Base-by-base conservation (phyloP, 108 stramenopile species). In the Skeletonema costatum region DNA sequence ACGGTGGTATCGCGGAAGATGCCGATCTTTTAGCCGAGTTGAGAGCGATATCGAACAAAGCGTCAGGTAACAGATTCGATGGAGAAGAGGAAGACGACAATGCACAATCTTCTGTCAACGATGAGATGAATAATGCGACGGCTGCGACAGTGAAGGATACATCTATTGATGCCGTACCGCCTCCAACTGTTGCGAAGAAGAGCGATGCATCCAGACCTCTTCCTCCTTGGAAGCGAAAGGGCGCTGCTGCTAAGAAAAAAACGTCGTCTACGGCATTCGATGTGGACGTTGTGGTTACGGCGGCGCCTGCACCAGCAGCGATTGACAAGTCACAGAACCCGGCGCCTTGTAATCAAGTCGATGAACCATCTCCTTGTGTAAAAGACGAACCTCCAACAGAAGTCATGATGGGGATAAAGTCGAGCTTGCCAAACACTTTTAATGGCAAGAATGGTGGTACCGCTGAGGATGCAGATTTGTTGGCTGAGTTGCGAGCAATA, bases 1-100 rank as follows among this genome's bases (percentile, higher is more conserved):
- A 92, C 17, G 93, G 93, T 29, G 92, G 92, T 0, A 67, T 76
- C 53, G 93, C 93, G 11, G 80, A 86, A 91, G 93, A 89, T 59
- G 85, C 75, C 8, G 82, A 79, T 3, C 71, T 87, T 30, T 41
- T 91, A 48, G 86, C 87, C 1, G 74, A 82, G 74, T 84, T 89
- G 16, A 70, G 83, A 42, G 88, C 78, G 30, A 80, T 91, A 32
- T 88, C 87, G 31, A 70, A 46, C 44, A 81, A 80, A 42, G 81
- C 85, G 0, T 69, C 67, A 5, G 50, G 73, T 30, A 71, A 65
- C 68, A 74, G 87, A 32, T 88, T 88, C 25, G 63, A 68, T 29
- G 76, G 60, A 19, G 75, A 58, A 38, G 56, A 64, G 14, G 74
- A 19, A 2, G 31, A 64, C 21, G 25, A 17, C 67, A 61, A n/a